These are phyloP conservation scores for Didymella segeticola DNA, from an alignment of 2,329 filamentous ascomycete genomes.

Conservation along the genomic window DNA sequence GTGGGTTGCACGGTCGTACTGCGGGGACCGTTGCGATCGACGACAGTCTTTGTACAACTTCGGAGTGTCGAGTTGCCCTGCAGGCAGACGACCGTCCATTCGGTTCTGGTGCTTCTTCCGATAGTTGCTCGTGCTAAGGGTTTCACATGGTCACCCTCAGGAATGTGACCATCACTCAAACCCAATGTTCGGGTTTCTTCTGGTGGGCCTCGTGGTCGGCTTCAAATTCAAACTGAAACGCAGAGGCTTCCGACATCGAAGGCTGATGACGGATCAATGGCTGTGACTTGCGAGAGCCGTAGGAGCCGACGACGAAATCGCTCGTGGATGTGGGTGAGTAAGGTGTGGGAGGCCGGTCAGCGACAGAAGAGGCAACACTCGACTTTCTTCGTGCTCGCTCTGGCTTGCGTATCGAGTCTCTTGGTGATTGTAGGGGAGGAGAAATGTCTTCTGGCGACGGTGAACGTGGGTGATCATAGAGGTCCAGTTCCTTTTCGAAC, in stretches of 20 bases:
- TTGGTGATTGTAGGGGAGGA: conserved; percentile 31
- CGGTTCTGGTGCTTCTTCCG: conserved; percentile 8
- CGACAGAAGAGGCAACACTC: conserved; percentile 42
- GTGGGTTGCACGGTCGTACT: conserved; percentile 12
- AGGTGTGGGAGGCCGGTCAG: conserved; percentile 48
- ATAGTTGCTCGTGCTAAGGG: conserved; percentile 5
- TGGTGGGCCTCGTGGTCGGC: conserved; percentile 31
- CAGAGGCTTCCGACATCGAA: conserved; percentile 47
- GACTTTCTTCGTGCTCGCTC: conserved; percentile 46
- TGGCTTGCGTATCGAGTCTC: conserved; percentile 40
- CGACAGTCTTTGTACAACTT: conserved; percentile 12
- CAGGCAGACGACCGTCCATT: conserved; percentile 10
- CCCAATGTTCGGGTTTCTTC: conserved; percentile 26
- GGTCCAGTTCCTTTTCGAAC: conserved; percentile 44
- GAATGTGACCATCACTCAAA: conserved; percentile 20
- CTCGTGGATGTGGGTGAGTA: conserved; percentile 46
- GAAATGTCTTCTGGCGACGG: conserved; percentile 35
- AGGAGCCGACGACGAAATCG: conserved; percentile 36
- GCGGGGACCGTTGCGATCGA: conserved; percentile 1
- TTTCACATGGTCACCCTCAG: conserved; percentile 11
- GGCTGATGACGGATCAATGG: conserved; percentile 43
- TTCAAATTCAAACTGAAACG: conserved; percentile 46
- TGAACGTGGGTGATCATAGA: conserved; percentile 37
- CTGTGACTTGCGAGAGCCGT: conserved; percentile 38
- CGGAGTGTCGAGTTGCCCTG: conserved; percentile 7